These are phyloP conservation scores for Phallus indusiatus DNA, from an alignment of 768 basidiomycete species.

Conservation along the genomic window DNA sequence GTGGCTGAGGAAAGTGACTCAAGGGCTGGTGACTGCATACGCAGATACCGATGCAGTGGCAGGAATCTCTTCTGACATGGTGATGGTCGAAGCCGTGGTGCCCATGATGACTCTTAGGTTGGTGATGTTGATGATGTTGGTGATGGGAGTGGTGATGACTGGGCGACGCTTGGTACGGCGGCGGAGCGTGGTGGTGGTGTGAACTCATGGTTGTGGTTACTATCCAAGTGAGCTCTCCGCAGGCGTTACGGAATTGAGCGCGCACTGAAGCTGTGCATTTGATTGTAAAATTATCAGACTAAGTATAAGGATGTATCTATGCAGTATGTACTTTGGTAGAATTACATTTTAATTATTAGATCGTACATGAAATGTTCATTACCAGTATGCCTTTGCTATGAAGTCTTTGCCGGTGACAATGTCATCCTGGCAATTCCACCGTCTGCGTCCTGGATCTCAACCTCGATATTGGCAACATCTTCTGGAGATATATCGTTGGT, in stretches of 20 bases:
- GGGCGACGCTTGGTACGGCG: too few species aligned
- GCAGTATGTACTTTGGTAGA: background rate
- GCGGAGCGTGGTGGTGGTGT: background rate
- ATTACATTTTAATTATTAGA: background rate
- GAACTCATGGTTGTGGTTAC: background rate
- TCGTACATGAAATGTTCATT: background rate
- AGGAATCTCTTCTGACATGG: too few species aligned
- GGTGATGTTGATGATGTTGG: background rate
- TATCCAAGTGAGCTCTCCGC: too few species aligned
- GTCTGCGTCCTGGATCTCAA: slow-evolving; percentile 65
- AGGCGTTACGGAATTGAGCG: too few species aligned
- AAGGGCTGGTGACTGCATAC: background rate
- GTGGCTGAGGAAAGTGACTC: background rate
- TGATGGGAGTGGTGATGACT: background rate
- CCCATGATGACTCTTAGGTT: background rate
- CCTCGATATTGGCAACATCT: slow-evolving; percentile 40
- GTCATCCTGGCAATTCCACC: slow-evolving; percentile 58
- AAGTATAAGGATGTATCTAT: too few species aligned
- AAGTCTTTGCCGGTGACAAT: background rate
- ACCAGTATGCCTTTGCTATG: background rate
- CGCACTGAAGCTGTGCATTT: too few species aligned
- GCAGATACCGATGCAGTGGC: too few species aligned
- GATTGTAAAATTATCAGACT: too few species aligned
- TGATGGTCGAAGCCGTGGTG: background rate
- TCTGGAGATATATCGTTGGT: slow-evolving; percentile 23